These are phyloP conservation scores for Cystobasidium slooffiae DNA, from an alignment of 1,284 basidiomycete genomes.

Conservation along the genomic window DNA sequence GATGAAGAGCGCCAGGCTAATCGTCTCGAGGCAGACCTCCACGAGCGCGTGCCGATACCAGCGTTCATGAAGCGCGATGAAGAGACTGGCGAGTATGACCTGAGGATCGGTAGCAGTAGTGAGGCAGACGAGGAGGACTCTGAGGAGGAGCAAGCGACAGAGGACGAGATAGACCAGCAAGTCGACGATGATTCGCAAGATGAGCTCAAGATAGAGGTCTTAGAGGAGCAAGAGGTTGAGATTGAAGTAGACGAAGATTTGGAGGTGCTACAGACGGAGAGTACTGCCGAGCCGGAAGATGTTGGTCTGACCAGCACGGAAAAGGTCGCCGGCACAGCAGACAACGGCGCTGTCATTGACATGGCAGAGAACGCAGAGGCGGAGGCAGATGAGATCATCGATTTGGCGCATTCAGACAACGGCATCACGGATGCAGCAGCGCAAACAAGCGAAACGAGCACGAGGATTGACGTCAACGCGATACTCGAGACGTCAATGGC, in stretches of 20 bases:
- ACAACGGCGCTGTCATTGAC: no score
- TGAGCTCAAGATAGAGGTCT: neutral
- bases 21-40: neutral
- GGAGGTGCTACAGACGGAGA: neutral
- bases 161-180: neutral
- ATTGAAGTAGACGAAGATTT: neutral
- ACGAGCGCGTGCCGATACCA: conserved; percentile 38
- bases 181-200: neutral
- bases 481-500: neutral
- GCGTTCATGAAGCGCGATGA: conserved; percentile 36
- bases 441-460: neutral
- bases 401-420: no score
- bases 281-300: neutral
- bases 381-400: no score
- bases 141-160: conserved; percentile 28
- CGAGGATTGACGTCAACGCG: neutral
- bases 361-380: no score
- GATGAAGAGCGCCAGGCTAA: conserved; percentile 14
- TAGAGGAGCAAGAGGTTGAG: conserved; percentile 5
- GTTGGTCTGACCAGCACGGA: neutral
- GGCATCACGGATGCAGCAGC: no score
- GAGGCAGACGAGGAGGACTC: conserved; percentile 29
- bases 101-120: conserved; percentile 10
- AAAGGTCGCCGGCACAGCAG: no score
- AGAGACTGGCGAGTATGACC: conserved; percentile 31